Conservation (phyloP, 306 rosid species). For the Pyrus bretschneideri region DNA sequence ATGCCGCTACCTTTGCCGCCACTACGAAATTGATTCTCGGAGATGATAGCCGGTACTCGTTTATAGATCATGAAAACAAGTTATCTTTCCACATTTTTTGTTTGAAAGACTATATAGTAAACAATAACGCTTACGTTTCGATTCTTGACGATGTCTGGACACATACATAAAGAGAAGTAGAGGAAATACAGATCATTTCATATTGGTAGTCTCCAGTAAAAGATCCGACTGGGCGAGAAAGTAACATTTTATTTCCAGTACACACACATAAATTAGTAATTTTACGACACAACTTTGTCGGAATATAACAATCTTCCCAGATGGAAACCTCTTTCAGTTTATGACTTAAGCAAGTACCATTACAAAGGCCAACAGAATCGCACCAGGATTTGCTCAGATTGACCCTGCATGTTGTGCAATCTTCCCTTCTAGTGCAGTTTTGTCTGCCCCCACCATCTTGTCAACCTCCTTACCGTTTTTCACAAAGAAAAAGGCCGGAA, state of each 20-base stretch:
- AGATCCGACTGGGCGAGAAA: background rate
- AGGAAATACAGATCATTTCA: background rate
- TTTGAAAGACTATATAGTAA: background rate
- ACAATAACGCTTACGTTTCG: background rate
- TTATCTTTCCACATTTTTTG: too few relatives aligned
- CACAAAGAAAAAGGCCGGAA: conserved; percentile 69
- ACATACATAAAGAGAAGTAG: background rate
- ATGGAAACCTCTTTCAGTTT: background rate
- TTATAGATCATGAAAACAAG: background rate
- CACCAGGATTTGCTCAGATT: conserved; percentile 22
- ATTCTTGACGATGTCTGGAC: background rate
- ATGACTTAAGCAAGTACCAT: conserved; percentile 2
- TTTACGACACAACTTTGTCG: conserved; percentile 8
- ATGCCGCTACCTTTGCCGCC: background rate
- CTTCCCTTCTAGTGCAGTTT: conserved; percentile 52
- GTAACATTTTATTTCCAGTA: background rate
- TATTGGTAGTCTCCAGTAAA: background rate
- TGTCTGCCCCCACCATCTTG: conserved; percentile 63
- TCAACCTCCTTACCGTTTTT: conserved; percentile 62
- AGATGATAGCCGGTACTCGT: background rate
- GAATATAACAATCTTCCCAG: conserved; percentile 6
- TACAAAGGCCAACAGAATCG: conserved; percentile 1
- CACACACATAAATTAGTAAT: background rate
- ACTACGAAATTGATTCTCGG: too few relatives aligned
- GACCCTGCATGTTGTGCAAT: conserved; percentile 46